Base-by-base conservation (phyloP, 176 grass and related monocot species). In the Rhynchospora pubera region DNA sequence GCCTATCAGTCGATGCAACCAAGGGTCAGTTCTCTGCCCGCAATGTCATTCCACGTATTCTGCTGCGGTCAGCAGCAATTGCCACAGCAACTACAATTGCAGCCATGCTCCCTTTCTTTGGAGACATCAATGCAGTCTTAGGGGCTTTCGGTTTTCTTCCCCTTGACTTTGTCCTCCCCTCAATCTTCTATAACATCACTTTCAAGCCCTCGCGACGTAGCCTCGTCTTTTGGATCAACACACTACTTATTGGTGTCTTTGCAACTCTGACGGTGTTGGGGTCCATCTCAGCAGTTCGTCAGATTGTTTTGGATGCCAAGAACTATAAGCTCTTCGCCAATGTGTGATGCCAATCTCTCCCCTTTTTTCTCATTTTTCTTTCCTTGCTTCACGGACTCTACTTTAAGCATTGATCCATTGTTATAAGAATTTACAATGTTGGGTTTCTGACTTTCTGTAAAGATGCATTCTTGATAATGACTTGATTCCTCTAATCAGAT, bases 61-160 rank as follows among this genome's bases (percentile, higher is more conserved):
- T 93, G 23, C 85, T 93, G 42, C 78, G 94, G 79, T 91, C 94
- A 13, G 84, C 91, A 19, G 91, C 93, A 87, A 79, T 93, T n/a
- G 72, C 85, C 6, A 87, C 85, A 59, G 93, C 91, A 46, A 91
- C 91, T 1, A 48, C 89, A 86, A 79, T 91, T 64, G 94, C 91
- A 12, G 91, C 91, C 12, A 93, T 97, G 94, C 87, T 97, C 30
- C 91, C 94, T 0, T 97, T 97, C 90, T 97, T 97, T 61, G 93
- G 93, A 57, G 93, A 97, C 78, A 93, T 97, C 28, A 76, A 88
- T 1, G 89, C 89, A 44, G 89, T 93, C 15, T 85, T 97, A 0
- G 93, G 93, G 16, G 93, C 93, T 67, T 73, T 97, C 18, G 91
- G 93, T 0, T 97, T 97, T 86, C 85, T 97, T 79, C 93, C 93